Evolutionary conservation across 2,329 filamentous ascomycete genomes (phyloP), one percentile per base, ranked within the genome.

Genomic region (Ophiostoma angusticollis): DNA sequence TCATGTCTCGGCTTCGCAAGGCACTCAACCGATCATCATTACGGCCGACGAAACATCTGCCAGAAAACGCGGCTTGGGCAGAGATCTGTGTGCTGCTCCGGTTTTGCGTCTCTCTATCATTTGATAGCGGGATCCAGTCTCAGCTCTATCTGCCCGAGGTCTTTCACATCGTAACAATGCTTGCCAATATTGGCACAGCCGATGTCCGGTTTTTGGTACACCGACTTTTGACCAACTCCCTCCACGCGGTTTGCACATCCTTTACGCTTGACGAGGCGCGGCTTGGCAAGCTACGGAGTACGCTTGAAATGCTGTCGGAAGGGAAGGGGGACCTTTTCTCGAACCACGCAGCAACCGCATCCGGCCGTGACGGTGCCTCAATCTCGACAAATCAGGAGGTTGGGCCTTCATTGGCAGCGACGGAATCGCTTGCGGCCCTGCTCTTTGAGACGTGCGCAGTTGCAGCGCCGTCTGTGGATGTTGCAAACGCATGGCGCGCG

Each of bases 141-240:
- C 77, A 81, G 53, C 62, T 80, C 31, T 82, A 74, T 48, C 58
- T 82, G 6, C 77, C 78, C 0, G 78, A 82, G 52, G 65, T 82
- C 32, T 81, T 81, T 52, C 78, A 82, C 54, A 64, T 81, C 35
- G 74, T 80, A 42, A 80, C 78, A 0, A 80, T 82, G 74, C 63
- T 81, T 19, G 72, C 74, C 25, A 80, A 80, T 48, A 80, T 72
- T 2, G 78, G 78, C 6, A 57, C 66, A 9, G 57, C 65, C 9
- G 69, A 74, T 9, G 62, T 78, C 6, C 67, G 76, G 34, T 55
- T 68, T 7, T 60, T 73, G 16, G 74, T 81, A 3, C 76, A 80
- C 51, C 67, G 72, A 38, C 58, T 82, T 9, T 59, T 82, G 18
- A 67, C 79, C 37, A 82, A 81, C 54, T 72, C 77, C 2, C 65